Conservation (phyloP, 768 basidiomycete genomes). For the Heimioporus sp. region DNA sequence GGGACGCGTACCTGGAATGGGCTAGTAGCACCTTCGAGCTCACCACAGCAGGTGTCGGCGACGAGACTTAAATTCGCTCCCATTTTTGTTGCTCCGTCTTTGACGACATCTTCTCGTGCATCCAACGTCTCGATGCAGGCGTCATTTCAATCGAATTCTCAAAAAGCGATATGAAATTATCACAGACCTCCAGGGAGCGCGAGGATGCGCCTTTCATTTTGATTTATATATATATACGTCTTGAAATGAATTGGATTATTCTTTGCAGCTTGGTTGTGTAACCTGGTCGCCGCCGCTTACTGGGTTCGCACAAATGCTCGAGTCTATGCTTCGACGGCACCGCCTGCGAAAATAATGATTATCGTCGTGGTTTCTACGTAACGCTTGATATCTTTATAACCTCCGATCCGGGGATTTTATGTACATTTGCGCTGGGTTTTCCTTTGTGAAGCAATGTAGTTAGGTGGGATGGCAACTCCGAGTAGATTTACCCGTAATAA, state of each 20-base stretch:
- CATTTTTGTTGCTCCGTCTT: slow-evolving; percentile 99
- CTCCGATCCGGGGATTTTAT: not conserved
- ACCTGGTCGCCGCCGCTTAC: slow-evolving; percentile 88
- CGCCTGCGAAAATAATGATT: slow-evolving; percentile 67
- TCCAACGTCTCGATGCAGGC: slow-evolving; percentile 95
- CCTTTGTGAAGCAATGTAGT: no score
- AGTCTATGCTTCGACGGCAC: slow-evolving; percentile 80
- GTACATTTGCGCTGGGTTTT: no score
- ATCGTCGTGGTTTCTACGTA: slow-evolving; percentile 44
- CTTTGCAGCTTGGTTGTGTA: slow-evolving; percentile 62
- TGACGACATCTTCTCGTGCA: slow-evolving; percentile 96
- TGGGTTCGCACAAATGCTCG: slow-evolving; percentile 87
- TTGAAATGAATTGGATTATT: slow-evolving; percentile 7
- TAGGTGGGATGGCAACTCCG: no score
- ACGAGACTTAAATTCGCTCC: slow-evolving; percentile 95
- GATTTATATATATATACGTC: not conserved
- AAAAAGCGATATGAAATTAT: slow-evolving; percentile 97
- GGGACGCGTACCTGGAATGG: slow-evolving; percentile 96
- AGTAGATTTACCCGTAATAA: no score
- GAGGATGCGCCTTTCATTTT: slow-evolving; percentile 48
- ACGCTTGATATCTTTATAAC: slow-evolving; percentile 55
- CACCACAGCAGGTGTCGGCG: slow-evolving; percentile 91
- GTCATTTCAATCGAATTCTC: slow-evolving; percentile 99
- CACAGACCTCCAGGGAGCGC: slow-evolving; percentile 91
- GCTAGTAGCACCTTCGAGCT: slow-evolving; percentile 99